Conservation (phyloP, 768 basidiomycete genomes). For the Leccinum pellstonianum region DNA sequence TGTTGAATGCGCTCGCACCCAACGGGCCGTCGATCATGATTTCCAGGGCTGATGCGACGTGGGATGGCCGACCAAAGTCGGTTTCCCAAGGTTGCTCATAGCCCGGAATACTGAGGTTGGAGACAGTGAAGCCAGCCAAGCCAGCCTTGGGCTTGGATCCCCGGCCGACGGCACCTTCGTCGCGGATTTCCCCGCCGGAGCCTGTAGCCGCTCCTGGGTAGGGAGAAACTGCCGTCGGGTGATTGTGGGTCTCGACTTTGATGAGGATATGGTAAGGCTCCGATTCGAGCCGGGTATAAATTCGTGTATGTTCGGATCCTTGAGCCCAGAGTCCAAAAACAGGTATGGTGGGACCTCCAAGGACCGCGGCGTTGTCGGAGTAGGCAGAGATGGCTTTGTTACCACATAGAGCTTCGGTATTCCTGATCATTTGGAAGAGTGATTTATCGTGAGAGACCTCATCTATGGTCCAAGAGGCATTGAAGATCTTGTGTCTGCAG, state of each 20-base stretch:
- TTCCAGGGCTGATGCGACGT: constrained; percentile 91
- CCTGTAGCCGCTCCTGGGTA: constrained; percentile 99
- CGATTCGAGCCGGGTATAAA: constrained; percentile 53
- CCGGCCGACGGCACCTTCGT: constrained; percentile 93
- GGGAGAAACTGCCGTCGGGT: constrained; percentile 97
- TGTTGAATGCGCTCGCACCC: constrained; percentile 95
- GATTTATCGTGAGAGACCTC: constrained; percentile 60
- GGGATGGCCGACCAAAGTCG: constrained; percentile 84
- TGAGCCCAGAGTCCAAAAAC: constrained; percentile 61
- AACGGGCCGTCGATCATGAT: constrained; percentile 98
- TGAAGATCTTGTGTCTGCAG: constrained; percentile 99
- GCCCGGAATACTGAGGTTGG: constrained; percentile 90
- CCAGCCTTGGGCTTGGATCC: constrained; percentile 98
- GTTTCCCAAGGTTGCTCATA: constrained; percentile 95
- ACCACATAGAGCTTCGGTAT: constrained; percentile 79
- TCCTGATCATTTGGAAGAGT: constrained; percentile 96
- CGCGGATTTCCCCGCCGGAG: constrained; percentile 96
- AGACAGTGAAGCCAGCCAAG: constrained; percentile 88
- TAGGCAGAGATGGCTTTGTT: constrained; percentile 92
- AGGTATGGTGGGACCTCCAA: constrained; percentile 67
- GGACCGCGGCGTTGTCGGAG: constrained; percentile 96
- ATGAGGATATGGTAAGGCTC: constrained; percentile 88
- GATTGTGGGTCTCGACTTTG: constrained; percentile 99
- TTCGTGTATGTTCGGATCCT: constrained; percentile 23
- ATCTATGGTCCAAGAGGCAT: constrained; percentile 94